Conservation (phyloP, 768 basidiomycete species). For the Amanita subjunquillea region DNA sequence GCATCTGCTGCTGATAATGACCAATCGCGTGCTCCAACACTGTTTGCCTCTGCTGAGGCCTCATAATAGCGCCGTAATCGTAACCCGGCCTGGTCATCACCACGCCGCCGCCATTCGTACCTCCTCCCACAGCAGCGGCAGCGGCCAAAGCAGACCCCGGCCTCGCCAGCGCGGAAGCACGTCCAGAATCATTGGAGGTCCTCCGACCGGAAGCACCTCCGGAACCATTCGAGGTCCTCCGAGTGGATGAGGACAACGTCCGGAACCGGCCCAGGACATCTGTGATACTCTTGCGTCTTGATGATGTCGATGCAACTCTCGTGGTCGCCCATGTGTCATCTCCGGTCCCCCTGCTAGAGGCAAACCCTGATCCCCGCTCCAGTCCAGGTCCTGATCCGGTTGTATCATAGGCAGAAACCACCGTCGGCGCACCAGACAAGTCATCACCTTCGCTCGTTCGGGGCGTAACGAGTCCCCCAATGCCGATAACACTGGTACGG, state of each 20-base stretch:
- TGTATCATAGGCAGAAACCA: too few species aligned
- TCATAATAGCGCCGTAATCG: constrained; percentile 1
- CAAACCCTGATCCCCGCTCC: neutral
- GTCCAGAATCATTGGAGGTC: neutral
- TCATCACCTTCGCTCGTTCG: neutral
- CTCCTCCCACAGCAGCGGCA: neutral
- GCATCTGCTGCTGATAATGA: neutral
- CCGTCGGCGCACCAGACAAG: neutral
- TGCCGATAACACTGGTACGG: neutral
- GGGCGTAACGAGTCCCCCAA: neutral
- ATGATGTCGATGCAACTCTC: neutral
- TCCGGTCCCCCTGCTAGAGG: neutral
- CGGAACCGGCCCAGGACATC: neutral
- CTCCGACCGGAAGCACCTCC: neutral
- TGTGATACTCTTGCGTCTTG: neutral
- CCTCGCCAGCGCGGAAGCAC: neutral
- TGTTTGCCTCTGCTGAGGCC: neutral
- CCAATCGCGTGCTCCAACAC: neutral
- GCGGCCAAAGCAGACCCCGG: neutral
- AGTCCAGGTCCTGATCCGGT: neutral
- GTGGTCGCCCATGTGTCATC: neutral
- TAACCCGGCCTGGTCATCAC: neutral
- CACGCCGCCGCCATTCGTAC: neutral
- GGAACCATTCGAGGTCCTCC: neutral
- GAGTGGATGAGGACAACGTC: neutral